Evolutionary conservation across 441 rosid species (phyloP).

Genomic region (Raphanus hybrid): DNA sequence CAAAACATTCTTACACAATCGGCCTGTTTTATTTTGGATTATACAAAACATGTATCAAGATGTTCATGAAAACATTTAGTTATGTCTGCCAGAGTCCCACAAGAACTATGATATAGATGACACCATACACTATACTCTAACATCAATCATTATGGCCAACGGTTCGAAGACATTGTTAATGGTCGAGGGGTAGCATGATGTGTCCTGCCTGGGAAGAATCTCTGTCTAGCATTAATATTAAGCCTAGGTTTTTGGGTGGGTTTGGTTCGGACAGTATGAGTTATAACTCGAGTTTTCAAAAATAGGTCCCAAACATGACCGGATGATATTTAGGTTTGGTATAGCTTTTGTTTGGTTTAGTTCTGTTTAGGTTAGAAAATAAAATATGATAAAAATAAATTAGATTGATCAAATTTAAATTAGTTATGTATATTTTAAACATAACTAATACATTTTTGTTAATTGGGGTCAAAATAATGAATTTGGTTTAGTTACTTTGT

Average conservation of each 20-base stretch:
- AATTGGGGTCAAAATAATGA: neutral
- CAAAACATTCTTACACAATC: constrained; percentile 30
- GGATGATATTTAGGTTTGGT: neutral
- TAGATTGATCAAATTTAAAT: neutral
- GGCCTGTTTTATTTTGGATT: constrained; percentile 25
- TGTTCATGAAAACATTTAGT: constrained; percentile 15
- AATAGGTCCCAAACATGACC: neutral
- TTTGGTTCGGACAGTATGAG: neutral
- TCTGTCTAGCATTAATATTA: neutral
- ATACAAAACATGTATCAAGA: constrained; percentile 19
- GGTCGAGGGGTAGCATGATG: constrained; percentile 28
- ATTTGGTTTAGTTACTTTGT: neutral
- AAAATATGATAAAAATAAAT: neutral
- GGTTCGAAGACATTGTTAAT: constrained; percentile 26
- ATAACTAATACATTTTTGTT: neutral
- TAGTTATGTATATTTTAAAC: neutral
- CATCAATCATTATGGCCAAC: constrained; percentile 14
- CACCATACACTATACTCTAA: constrained; percentile 6
- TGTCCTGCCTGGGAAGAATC: constrained; percentile 21
- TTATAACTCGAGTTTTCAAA: neutral
- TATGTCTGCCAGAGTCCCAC: constrained; percentile 32
- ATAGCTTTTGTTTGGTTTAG: neutral
- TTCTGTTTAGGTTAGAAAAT: neutral
- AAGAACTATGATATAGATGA: constrained; percentile 16
- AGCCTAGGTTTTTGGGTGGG: neutral